These are phyloP conservation scores for Theobroma cacao DNA, from an alignment of 345 rosid species.

Conservation along the genomic window DNA sequence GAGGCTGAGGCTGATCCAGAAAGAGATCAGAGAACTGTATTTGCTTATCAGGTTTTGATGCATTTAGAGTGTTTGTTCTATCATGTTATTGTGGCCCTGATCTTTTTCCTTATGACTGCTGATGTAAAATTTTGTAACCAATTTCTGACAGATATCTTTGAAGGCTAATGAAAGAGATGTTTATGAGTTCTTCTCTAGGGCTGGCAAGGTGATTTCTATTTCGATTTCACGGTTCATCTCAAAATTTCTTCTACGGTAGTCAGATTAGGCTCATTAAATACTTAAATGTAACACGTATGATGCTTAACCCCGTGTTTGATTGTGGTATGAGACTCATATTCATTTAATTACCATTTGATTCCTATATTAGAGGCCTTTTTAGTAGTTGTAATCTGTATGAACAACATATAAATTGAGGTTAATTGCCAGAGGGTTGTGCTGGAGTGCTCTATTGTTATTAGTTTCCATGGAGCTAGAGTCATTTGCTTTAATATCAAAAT, in stretches of 20 bases:
- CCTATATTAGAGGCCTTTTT: not conserved
- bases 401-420: not conserved
- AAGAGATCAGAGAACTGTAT: conserved; percentile 97
- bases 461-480: not conserved
- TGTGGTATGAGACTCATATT: not conserved
- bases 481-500: not conserved
- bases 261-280: not conserved
- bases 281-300: not conserved
- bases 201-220: conserved; percentile 78
- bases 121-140: conserved; percentile 10
- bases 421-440: not conserved
- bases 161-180: conserved; percentile 95
- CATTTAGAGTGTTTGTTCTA: conserved; percentile 1
- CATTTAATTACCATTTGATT: not conserved
- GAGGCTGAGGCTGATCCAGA: conserved; percentile 99
- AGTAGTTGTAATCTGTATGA: not conserved
- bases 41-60: conserved; percentile 83
- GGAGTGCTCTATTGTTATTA: not conserved
- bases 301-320: not conserved
- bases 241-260: not conserved
- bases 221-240: not conserved
- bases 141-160: conserved; percentile 61
- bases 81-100: not conserved
- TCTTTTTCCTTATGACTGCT: conserved; percentile 2
- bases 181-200: conserved; percentile 91